A percentile compares a stretch with the other conserved stretches of the same genome.
Conservation (phyloP, 176 grass and related monocot genomes). For the Carex parvula region DNA sequence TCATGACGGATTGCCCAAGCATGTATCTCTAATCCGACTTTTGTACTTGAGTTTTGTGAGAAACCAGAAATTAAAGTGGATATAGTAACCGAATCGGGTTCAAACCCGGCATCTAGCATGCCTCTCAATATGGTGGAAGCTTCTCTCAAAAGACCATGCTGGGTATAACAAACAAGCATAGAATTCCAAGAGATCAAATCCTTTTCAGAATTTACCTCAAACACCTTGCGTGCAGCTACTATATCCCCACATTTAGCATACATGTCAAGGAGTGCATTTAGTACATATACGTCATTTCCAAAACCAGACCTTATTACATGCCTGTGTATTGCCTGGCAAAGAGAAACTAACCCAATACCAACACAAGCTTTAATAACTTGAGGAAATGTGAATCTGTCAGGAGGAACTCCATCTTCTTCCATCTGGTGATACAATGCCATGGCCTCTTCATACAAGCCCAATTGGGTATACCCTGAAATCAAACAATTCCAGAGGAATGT, state of each 20-base stretch:
- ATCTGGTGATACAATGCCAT: constrained; percentile 64
- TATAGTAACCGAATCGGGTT: constrained; percentile 21
- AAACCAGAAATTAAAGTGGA: constrained; percentile 34
- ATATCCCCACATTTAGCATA: constrained; percentile 56
- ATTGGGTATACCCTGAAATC: constrained; percentile 38
- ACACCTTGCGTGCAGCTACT: constrained; percentile 30
- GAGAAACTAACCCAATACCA: constrained; percentile 25
- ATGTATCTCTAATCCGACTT: constrained; percentile 42
- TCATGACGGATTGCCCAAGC: constrained; percentile 56
- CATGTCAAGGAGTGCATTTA: constrained; percentile 49
- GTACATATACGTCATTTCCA: constrained; percentile 29
- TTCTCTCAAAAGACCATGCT: constrained; percentile 32
- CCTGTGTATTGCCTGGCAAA: constrained; percentile 49
- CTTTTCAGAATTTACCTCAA: constrained; percentile 34
- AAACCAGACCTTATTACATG: constrained; percentile 45
- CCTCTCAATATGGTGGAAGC: constrained; percentile 29
- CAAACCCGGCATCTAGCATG: constrained; percentile 34
- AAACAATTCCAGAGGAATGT: constrained; percentile 61
- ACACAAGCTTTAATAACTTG: constrained; percentile 48
- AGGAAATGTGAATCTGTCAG: constrained; percentile 46
- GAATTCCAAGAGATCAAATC: constrained; percentile 49
- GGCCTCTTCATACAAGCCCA: constrained; percentile 52
- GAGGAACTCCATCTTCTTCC: constrained; percentile 55
- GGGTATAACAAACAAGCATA: constrained; percentile 41
- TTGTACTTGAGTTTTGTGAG: neutral